phyloP scores from a whole-genome alignment of 202 grass and related monocot species.

The Eragrostis tef region DNA sequence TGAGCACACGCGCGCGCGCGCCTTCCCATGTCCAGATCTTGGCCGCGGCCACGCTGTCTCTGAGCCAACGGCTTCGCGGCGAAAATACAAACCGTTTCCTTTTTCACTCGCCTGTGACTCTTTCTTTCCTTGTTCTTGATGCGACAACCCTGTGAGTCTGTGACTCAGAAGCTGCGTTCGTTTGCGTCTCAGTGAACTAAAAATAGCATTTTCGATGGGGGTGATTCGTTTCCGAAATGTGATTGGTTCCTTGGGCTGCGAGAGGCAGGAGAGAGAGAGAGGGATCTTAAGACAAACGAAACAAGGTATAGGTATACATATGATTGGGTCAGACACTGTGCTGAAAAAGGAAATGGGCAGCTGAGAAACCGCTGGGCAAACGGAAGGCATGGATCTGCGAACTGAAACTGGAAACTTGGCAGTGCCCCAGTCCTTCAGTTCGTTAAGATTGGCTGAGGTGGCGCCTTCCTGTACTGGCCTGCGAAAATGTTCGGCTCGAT shows the following conservation, averaged over 20 bases:
- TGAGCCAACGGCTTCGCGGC: not conserved
- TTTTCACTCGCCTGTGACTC: slow-evolving; percentile 10
- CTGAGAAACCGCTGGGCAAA: slow-evolving; percentile 49
- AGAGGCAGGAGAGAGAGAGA: slow-evolving; percentile 24
- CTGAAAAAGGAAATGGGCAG: slow-evolving; percentile 41
- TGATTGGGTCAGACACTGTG: slow-evolving; percentile 57
- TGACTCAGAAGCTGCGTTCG: slow-evolving; percentile 19
- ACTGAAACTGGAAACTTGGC: slow-evolving; percentile 52
- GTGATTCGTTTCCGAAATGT: slow-evolving; percentile 38
- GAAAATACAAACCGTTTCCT: slow-evolving; percentile 41
- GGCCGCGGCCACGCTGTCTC: slow-evolving; percentile 13
- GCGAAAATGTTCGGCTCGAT: slow-evolving; percentile 33
- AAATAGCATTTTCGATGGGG: slow-evolving; percentile 42
- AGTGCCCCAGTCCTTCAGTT: slow-evolving; percentile 25
- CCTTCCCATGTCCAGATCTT: slow-evolving; percentile 46
- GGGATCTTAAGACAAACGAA: slow-evolving; percentile 41
- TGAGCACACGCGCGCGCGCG: slow-evolving; percentile 41
- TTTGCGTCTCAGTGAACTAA: slow-evolving; percentile 21
- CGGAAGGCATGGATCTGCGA: slow-evolving; percentile 53
- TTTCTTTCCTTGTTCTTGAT: slow-evolving; percentile 39
- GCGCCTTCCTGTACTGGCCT: slow-evolving; percentile 37
- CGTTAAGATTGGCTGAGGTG: slow-evolving; percentile 42
- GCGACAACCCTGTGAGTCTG: slow-evolving; percentile 43
- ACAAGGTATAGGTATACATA: slow-evolving; percentile 42
- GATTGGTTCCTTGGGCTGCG: slow-evolving; percentile 32